phyloP scores from a whole-genome alignment of 2,329 filamentous ascomycete species.

The Fusarium sulawesiense region DNA sequence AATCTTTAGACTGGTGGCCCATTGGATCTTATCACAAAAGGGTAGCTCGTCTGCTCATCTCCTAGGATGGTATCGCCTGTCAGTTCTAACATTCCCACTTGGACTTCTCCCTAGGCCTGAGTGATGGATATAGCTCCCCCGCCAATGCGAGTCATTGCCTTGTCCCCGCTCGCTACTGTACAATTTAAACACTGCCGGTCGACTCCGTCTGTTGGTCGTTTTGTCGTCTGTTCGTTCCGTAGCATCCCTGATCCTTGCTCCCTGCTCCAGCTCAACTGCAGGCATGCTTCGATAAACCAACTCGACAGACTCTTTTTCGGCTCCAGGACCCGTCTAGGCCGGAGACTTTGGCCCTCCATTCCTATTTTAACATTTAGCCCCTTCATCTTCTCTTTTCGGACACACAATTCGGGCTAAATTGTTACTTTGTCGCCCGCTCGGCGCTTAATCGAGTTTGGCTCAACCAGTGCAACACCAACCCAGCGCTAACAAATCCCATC shows the following conservation, averaged over 20 bases:
- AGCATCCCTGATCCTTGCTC: slow-evolving; percentile 34
- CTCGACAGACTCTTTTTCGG: slow-evolving; percentile 12
- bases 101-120: slow-evolving; percentile 28
- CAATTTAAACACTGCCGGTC: slow-evolving; percentile 34
- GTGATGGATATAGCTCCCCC: slow-evolving; percentile 33
- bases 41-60: slow-evolving; percentile 14
- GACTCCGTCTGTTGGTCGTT: slow-evolving; percentile 32
- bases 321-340: slow-evolving; percentile 14
- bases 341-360: slow-evolving; percentile 27
- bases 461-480: slow-evolving; percentile 32
- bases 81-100: slow-evolving; percentile 16
- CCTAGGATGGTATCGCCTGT: slow-evolving; percentile 14
- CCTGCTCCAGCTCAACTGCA: slow-evolving; percentile 19
- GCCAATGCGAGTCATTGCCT: slow-evolving; percentile 47
- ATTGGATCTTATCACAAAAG: slow-evolving; percentile 3
- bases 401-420: slow-evolving; percentile 47
- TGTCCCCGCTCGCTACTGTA: slow-evolving; percentile 25
- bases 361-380: slow-evolving; percentile 29
- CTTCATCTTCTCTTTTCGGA: slow-evolving; percentile 15
- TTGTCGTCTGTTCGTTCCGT: slow-evolving; percentile 23
- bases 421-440: slow-evolving; percentile 7
- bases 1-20: neutral
- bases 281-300: slow-evolving; percentile 2
- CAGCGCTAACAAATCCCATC: slow-evolving; percentile 44
- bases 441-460: slow-evolving; percentile 44